These are phyloP conservation scores for Triticum aestivum DNA, from an alignment of 176 grass and related monocot genomes.

Conservation along the genomic window DNA sequence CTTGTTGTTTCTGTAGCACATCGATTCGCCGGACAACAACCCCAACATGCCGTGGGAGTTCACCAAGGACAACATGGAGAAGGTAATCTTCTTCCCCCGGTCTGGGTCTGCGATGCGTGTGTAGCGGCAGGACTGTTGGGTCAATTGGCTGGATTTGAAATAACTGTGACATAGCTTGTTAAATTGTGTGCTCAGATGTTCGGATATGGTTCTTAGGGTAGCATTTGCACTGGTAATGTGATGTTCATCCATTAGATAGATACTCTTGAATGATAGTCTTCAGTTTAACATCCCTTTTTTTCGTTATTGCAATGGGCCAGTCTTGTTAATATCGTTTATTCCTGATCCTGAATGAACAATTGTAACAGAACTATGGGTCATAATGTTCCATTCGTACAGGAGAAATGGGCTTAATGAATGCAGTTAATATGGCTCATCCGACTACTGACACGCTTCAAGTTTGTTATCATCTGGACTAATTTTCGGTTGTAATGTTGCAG, in stretches of 20 bases:
- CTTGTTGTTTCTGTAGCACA: slow-evolving; percentile 59
- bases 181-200: neutral
- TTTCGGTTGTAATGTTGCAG: slow-evolving; percentile 27
- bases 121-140: neutral
- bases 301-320: neutral
- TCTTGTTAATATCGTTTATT: neutral
- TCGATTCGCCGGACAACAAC: slow-evolving; percentile 92
- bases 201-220: neutral
- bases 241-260: neutral
- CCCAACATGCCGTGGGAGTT: slow-evolving; percentile 73
- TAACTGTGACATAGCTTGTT: neutral
- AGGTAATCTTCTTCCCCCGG: slow-evolving; percentile 36
- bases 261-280: neutral
- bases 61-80: slow-evolving; percentile 66
- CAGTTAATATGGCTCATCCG: neutral
- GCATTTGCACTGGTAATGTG: neutral
- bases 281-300: neutral
- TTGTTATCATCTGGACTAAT: neutral
- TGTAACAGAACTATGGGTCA: neutral
- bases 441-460: neutral
- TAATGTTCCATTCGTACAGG: neutral
- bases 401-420: slow-evolving; percentile 11
- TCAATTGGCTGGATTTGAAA: neutral
- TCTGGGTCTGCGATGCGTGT: neutral
- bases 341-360: neutral